phyloP scores from a whole-genome alignment of 306 rosid species.

The Quercus variabilis region DNA sequence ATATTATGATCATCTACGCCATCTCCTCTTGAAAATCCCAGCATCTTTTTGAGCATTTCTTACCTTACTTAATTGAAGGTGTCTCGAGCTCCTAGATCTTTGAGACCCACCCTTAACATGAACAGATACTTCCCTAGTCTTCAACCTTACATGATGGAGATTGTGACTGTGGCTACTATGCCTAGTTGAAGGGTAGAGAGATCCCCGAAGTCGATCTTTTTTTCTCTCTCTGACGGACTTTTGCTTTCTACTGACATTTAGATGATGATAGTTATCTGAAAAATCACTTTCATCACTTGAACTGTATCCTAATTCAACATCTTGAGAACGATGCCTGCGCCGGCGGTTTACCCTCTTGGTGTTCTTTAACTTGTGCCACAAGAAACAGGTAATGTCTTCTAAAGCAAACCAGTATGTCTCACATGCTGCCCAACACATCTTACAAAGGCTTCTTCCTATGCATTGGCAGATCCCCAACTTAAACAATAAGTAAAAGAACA shows the following conservation, averaged over 20 bases:
- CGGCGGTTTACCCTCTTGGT: slow-evolving; percentile 34
- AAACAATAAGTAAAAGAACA: too few species aligned
- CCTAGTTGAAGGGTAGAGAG: background rate
- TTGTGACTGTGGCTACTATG: background rate
- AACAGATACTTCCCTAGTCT: background rate
- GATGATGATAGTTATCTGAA: background rate
- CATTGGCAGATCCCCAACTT: too few species aligned
- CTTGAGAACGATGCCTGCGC: slow-evolving; percentile 16
- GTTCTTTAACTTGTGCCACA: slow-evolving; percentile 42
- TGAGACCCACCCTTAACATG: slow-evolving; percentile 9
- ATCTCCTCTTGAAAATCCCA: slow-evolving; percentile 10
- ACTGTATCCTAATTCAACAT: slow-evolving; percentile 36
- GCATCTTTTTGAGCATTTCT: background rate
- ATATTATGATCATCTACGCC: slow-evolving; percentile 1
- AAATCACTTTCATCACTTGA: slow-evolving; percentile 24
- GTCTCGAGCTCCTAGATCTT: slow-evolving; percentile 10
- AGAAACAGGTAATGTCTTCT: slow-evolving; percentile 28
- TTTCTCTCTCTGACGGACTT: slow-evolving; percentile 17
- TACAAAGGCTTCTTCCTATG: too few species aligned
- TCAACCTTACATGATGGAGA: slow-evolving; percentile 7
- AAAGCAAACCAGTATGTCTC: slow-evolving; percentile 35
- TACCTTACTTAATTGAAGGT: slow-evolving; percentile 1
- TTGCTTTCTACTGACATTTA: slow-evolving; percentile 12
- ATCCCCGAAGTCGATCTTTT: background rate
- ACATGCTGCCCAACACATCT: too few species aligned